phyloP scores from a whole-genome alignment of 2,329 filamentous ascomycete genomes.

The Delphinella strobiligena region DNA sequence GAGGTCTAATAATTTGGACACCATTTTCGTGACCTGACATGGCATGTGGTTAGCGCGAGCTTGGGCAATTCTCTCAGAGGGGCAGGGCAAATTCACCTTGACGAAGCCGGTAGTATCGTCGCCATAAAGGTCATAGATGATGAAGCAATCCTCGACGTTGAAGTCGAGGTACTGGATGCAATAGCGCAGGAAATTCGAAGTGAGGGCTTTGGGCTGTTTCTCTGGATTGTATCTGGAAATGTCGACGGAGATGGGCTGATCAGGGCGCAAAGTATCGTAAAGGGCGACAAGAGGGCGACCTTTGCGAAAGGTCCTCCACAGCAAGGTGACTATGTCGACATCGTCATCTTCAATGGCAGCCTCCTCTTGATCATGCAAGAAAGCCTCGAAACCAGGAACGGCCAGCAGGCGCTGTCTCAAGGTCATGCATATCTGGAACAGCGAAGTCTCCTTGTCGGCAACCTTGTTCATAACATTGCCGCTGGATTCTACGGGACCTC shows the following conservation, averaged over 20 bases:
- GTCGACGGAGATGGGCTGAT: constrained; percentile 55
- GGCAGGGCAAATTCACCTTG: constrained; percentile 48
- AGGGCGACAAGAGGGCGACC: constrained; percentile 78
- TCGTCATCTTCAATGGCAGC: constrained; percentile 55
- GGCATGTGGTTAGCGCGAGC: constrained; percentile 8
- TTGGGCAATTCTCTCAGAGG: neutral
- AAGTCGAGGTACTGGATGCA: constrained; percentile 75
- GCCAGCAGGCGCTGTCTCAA: constrained; percentile 69
- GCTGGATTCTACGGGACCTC: constrained; percentile 59
- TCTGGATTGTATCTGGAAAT: constrained; percentile 45
- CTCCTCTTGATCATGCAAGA: constrained; percentile 33
- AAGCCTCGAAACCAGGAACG: constrained; percentile 65
- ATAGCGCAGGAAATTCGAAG: constrained; percentile 85
- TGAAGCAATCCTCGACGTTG: constrained; percentile 71
- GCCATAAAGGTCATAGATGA: constrained; percentile 81
- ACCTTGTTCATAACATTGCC: constrained; percentile 96
- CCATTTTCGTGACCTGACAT: constrained; percentile 67
- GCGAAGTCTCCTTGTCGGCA: constrained; percentile 78
- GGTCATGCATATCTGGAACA: constrained; percentile 90
- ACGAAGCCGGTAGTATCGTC: constrained; percentile 96
- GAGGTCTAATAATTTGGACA: constrained; percentile 83
- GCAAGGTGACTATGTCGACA: constrained; percentile 71
- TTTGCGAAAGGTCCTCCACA: constrained; percentile 78
- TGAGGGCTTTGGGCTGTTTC: constrained; percentile 74
- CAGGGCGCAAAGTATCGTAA: constrained; percentile 73